phyloP scores from a whole-genome alignment of 768 basidiomycete species.

The Boletus pseudopeckii region DNA sequence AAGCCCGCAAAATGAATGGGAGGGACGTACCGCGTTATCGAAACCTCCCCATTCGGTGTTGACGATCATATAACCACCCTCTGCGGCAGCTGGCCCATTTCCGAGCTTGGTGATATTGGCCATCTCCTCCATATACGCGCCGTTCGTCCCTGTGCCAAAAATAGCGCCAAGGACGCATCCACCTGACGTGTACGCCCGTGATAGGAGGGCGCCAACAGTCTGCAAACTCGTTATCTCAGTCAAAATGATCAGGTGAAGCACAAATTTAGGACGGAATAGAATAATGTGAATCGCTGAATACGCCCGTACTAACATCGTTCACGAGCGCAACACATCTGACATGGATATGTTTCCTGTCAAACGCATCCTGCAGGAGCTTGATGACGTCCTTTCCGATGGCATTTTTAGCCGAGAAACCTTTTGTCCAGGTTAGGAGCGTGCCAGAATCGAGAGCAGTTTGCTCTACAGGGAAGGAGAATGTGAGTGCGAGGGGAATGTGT shows the following conservation, averaged over 20 bases:
- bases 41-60: conserved; percentile 99
- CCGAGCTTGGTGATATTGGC: conserved; percentile 82
- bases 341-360: conserved; percentile 88
- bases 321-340: conserved; percentile 90
- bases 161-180: conserved; percentile 88
- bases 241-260: neutral
- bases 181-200: conserved; percentile 90
- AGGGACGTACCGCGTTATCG: conserved; percentile 77
- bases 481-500: conserved; percentile 75
- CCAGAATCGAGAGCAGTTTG: conserved; percentile 91
- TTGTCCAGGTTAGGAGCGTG: conserved; percentile 91
- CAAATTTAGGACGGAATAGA: neutral
- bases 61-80: conserved; percentile 83
- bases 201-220: conserved; percentile 95
- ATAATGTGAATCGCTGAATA: neutral
- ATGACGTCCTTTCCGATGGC: conserved; percentile 89
- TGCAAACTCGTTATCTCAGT: conserved; percentile 30
- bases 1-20: neutral
- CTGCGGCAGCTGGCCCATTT: conserved; percentile 52
- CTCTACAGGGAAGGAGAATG: conserved; percentile 97
- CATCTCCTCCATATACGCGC: conserved; percentile 91
- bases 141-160: conserved; percentile 98
- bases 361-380: conserved; percentile 84
- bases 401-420: conserved; percentile 91
- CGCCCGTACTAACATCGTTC: conserved; percentile 73